These are phyloP conservation scores for Sclerotinia trifoliorum DNA, from an alignment of 2,329 filamentous ascomycete genomes.

Conservation along the genomic window DNA sequence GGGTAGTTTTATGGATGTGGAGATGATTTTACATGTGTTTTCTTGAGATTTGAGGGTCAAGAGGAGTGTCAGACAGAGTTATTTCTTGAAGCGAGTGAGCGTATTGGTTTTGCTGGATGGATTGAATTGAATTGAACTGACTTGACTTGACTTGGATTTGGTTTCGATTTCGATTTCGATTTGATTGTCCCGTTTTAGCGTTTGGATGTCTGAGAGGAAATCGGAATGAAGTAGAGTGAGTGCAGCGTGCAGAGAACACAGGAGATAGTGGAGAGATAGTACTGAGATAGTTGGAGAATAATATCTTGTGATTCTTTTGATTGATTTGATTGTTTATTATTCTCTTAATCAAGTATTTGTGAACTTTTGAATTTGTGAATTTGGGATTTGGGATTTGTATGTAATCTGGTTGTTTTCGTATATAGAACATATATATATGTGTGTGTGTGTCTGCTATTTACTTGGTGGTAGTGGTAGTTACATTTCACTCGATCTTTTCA, in stretches of 20 bases:
- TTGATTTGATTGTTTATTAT: slow-evolving; percentile 3
- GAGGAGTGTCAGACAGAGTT: not conserved
- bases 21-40: not conserved
- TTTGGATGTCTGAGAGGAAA: not conserved
- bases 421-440: too few species aligned
- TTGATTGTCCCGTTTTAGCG: not conserved
- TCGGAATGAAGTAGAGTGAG: not conserved
- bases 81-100: not conserved
- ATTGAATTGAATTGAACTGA: not conserved
- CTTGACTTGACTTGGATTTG: not conserved
- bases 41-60: not conserved
- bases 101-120: not conserved
- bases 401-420: too few species aligned
- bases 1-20: not conserved
- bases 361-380: too few species aligned
- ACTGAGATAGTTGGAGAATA: not conserved
- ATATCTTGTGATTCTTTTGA: not conserved
- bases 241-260: not conserved
- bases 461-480: too few species aligned
- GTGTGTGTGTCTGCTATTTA: too few species aligned
- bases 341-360: too few species aligned
- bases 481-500: too few species aligned
- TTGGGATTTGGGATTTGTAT: too few species aligned
- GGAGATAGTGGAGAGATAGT: not conserved
- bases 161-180: not conserved